Evolutionary conservation across 768 basidiomycete genomes (phyloP), one percentile per base, ranked within the genome.

Genomic region (Mycena metata): DNA sequence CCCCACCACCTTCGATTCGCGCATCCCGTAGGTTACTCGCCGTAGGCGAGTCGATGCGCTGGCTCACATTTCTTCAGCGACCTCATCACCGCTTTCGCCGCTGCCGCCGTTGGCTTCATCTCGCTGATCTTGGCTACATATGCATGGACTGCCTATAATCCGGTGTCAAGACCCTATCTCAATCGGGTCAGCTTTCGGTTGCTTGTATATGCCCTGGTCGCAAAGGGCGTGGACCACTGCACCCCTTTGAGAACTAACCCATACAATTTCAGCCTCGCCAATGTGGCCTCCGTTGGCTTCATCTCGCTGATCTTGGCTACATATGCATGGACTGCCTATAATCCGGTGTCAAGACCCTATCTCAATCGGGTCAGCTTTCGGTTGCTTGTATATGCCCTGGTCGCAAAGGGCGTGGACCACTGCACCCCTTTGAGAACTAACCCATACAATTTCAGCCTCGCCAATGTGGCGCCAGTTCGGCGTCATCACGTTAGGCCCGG

Each of bases 361-460:
- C 65, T 66, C 57, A 52, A 66, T 16, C 64, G 30, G 30, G 30
- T 30, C 3, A 30, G 64, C 64, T 66, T 66, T 41, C 55, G 64
- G 6, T 56, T 66, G 3, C 57, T 66, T 6, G 64, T 59, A 13
- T 66, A 59, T 43, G 64, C 64, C n/a, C 17, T 64, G 33, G 46
- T 55, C 7, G 42, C 63, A n/a, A 41, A 57, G 55, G 52, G 26
- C 45, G 17, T 11, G 3, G 21, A 24, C 16, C n/a, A n/a, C n/a
- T n/a, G 21, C 21, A 4, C 6, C 21, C 16, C 13, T 3, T 49
- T 26, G 12, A 7, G 16, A 5, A 12, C 33, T 60, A 19, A 60
- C 23, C 39, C 0, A 19, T 7, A 17, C 16, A 39, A 24, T 12
- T 23, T 1, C 23, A 61, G 60, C n/a, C 23, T 61, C 9, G 46